Conservation (phyloP, 2,329 filamentous ascomycete genomes). For the Arachnomyces sp. region DNA sequence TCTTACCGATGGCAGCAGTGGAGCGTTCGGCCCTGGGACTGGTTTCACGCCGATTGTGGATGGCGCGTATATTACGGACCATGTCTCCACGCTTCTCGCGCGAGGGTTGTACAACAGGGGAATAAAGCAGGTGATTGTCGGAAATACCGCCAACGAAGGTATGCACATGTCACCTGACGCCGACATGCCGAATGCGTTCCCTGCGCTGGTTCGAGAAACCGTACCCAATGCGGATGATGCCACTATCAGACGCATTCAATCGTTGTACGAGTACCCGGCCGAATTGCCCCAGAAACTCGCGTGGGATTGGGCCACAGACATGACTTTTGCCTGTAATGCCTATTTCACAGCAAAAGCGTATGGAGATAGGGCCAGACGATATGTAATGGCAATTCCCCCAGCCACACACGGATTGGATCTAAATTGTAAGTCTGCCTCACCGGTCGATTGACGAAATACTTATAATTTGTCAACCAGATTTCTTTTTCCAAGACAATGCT, state of each 20-base stretch:
- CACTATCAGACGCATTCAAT: conserved; percentile 5
- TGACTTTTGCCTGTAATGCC: conserved; percentile 10
- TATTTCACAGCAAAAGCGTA: conserved; percentile 7
- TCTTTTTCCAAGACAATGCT: conserved; percentile 5
- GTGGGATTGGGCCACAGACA: conserved; percentile 10
- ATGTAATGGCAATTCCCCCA: conserved; percentile 10
- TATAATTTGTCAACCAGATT: background rate
- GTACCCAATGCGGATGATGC: conserved; percentile 6
- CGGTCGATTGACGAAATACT: background rate
- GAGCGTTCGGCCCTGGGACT: conserved; percentile 4
- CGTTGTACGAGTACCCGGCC: conserved; percentile 9
- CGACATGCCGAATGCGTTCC: conserved; percentile 10
- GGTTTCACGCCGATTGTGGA: conserved; percentile 11
- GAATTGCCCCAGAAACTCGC: conserved; percentile 6
- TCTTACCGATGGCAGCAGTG: conserved; percentile 1
- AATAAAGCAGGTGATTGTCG: conserved; percentile 4
- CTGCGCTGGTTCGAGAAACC: conserved; percentile 8
- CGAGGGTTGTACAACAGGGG: conserved; percentile 2
- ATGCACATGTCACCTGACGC: background rate
- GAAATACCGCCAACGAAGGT: conserved; percentile 9
- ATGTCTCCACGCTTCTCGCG: conserved; percentile 2
- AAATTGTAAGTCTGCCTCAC: conserved; percentile 8
- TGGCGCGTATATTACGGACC: conserved; percentile 7
- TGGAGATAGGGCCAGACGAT: conserved; percentile 5
- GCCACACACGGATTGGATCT: conserved; percentile 9